A percentile compares a stretch with the other conserved stretches of the same genome.
Evolutionary conservation across 2,329 filamentous ascomycete species (phyloP).

Genomic region (Diaporthe sp.): DNA sequence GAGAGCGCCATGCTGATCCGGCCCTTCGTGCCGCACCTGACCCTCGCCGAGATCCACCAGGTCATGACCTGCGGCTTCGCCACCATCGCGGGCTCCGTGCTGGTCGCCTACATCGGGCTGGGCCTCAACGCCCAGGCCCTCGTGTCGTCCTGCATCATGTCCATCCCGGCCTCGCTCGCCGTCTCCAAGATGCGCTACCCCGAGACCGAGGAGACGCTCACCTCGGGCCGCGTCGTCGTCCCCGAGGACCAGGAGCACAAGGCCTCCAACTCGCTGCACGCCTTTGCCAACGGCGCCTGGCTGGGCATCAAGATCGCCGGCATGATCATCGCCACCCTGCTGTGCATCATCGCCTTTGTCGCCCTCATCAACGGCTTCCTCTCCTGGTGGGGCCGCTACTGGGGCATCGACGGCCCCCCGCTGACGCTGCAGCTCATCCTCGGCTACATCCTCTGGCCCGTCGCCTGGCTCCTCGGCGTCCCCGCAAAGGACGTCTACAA

Average conservation of each 20-base stretch:
- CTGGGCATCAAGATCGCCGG: slow-evolving; percentile 88
- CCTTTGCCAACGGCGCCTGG: slow-evolving; percentile 88
- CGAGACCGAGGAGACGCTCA: slow-evolving; percentile 88
- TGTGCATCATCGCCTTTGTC: slow-evolving; percentile 86
- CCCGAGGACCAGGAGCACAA: slow-evolving; percentile 83
- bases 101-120: slow-evolving; percentile 88
- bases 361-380: slow-evolving; percentile 82
- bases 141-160: slow-evolving; percentile 95
- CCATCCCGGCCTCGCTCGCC: slow-evolving; percentile 90
- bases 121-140: slow-evolving; percentile 88
- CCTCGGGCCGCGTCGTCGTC: slow-evolving; percentile 83
- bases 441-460: slow-evolving; percentile 82
- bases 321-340: slow-evolving; percentile 84
- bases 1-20: slow-evolving; percentile 94
- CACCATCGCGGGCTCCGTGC: slow-evolving; percentile 89
- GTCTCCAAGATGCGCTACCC: slow-evolving; percentile 92
- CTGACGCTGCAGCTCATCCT: slow-evolving; percentile 82
- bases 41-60: slow-evolving; percentile 89
- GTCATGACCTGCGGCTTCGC: slow-evolving; percentile 94
- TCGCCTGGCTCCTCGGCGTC: slow-evolving; percentile 87
- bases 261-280: slow-evolving; percentile 85
- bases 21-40: slow-evolving; percentile 88
- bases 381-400: slow-evolving; percentile 86
- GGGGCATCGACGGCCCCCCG: slow-evolving; percentile 78
- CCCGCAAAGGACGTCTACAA: slow-evolving; percentile 75